phyloP scores from a whole-genome alignment of 768 basidiomycete genomes.

The Mycena leptocephala region DNA sequence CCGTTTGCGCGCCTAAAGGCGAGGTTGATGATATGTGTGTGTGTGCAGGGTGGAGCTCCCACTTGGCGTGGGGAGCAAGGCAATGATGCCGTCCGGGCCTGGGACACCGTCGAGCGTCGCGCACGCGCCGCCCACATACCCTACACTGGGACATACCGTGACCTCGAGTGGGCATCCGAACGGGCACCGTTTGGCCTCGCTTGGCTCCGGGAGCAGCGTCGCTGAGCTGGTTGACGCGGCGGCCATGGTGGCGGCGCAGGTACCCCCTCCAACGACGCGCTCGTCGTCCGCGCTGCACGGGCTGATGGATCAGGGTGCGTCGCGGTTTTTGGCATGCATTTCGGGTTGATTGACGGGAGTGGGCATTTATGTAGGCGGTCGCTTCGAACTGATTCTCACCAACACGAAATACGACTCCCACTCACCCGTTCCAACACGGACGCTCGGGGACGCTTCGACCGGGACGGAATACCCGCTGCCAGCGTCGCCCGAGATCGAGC shows the following conservation, averaged over 20 bases:
- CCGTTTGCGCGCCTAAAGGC: background rate
- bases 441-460: conserved; percentile 59
- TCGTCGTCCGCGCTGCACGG: conserved; percentile 61
- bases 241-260: conserved; percentile 29
- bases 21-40: background rate
- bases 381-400: conserved; percentile 65
- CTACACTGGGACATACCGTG: background rate
- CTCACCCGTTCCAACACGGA: conserved; percentile 57
- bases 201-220: conserved; percentile 27
- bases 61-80: conserved; percentile 67
- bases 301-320: conserved; percentile 68
- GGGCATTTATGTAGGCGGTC: no score
- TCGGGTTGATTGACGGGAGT: background rate
- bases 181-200: conserved; percentile 7
- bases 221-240: conserved; percentile 37
- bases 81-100: conserved; percentile 50
- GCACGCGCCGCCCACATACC: background rate
- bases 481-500: background rate
- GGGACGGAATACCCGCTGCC: conserved; percentile 49
- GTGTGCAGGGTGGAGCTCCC: conserved; percentile 33
- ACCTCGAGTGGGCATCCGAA: background rate
- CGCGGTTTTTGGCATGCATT: background rate
- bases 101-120: conserved; percentile 33
- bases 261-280: conserved; percentile 29
- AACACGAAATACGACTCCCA: conserved; percentile 53